These are phyloP conservation scores for Poterioochromonas sp. DNA, from an alignment of 352 stramenopile species.

Conservation along the genomic window DNA sequence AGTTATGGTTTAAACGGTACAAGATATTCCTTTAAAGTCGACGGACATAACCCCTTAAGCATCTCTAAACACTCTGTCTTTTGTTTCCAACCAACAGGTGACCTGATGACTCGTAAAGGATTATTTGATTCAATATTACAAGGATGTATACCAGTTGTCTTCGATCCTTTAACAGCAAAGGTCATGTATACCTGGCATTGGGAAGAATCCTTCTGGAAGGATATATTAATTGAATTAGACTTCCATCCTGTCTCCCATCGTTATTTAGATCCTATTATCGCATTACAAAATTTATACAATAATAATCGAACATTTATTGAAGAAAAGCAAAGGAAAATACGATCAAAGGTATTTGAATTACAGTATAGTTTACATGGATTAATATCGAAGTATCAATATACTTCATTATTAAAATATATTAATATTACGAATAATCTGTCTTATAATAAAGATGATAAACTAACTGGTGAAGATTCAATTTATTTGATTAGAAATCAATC, in stretches of 20 bases:
- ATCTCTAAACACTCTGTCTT: neutral
- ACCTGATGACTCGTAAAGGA: conserved; percentile 20
- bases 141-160: conserved; percentile 27
- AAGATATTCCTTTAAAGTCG: neutral
- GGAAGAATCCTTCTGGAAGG: conserved; percentile 23
- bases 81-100: conserved; percentile 11
- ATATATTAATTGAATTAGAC: neutral
- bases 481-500: neutral
- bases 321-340: neutral
- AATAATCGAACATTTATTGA: conserved; percentile 1
- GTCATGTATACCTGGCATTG: conserved; percentile 19
- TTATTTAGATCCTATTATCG: neutral
- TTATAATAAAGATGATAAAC: neutral
- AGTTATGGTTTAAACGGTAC: neutral
- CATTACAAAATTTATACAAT: neutral
- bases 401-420: neutral
- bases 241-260: neutral
- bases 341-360: neutral
- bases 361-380: neutral
- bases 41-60: neutral
- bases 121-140: conserved; percentile 8
- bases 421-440: neutral
- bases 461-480: neutral
- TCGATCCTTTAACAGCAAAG: neutral
- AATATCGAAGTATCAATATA: neutral